Conservation (phyloP, 768 basidiomycete species). For the Ramaria sp. region DNA sequence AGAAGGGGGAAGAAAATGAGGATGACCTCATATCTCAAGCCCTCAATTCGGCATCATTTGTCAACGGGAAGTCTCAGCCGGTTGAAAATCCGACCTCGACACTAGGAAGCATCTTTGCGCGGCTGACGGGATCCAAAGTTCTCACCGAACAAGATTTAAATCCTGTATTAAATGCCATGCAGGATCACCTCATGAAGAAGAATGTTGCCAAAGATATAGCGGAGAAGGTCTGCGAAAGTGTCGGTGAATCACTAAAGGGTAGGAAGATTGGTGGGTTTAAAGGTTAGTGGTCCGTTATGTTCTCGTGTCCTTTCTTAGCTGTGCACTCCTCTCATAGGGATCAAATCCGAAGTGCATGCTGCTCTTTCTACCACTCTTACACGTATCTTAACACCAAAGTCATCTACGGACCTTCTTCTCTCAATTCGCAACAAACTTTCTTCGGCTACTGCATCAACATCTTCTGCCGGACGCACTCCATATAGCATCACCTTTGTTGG, state of each 20-base stretch:
- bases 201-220: conserved; percentile 96
- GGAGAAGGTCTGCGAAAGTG: conserved; percentile 88
- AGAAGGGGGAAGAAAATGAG: conserved; percentile 28
- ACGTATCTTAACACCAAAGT: conserved; percentile 90
- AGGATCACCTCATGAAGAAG: conserved; percentile 96
- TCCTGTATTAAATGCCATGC: conserved; percentile 89
- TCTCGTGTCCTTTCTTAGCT: conserved; percentile 6
- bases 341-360: conserved; percentile 70
- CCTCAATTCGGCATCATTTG: conserved; percentile 27
- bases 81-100: conserved; percentile 29
- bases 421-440: conserved; percentile 86
- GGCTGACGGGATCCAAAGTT: conserved; percentile 76
- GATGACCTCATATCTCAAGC: conserved; percentile 50
- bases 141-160: conserved; percentile 74
- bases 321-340: conserved; percentile 36
- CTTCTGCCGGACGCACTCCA: conserved; percentile 58
- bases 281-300: conserved; percentile 37
- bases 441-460: conserved; percentile 55
- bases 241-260: conserved; percentile 83
- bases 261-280: conserved; percentile 86
- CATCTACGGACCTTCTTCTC: conserved; percentile 90
- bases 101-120: conserved; percentile 65
- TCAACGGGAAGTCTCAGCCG: conserved; percentile 19
- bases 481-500: conserved; percentile 96
- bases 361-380: conserved; percentile 85